Evolutionary conservation across 2,329 filamentous ascomycete genomes (phyloP).

Genomic region (Westerdykella ornata): DNA sequence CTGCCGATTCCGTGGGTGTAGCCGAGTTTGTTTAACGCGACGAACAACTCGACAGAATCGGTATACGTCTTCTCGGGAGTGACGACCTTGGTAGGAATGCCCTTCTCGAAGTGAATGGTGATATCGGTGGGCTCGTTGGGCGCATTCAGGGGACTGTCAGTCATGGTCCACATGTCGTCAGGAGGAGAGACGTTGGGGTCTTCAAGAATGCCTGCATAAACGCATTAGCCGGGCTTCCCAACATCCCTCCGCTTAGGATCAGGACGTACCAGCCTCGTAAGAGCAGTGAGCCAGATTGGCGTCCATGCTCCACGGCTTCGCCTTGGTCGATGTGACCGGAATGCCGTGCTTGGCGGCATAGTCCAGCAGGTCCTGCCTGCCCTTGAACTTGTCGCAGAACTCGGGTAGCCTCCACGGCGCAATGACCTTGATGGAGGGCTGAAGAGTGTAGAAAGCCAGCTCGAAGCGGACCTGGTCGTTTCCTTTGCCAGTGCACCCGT

Average conservation of each 20-base stretch:
- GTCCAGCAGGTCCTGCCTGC: constrained; percentile 65
- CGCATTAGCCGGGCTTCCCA: background rate
- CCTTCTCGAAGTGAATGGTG: constrained; percentile 65
- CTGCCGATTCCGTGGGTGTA: constrained; percentile 67
- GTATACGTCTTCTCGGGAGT: constrained; percentile 55
- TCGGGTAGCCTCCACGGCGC: constrained; percentile 66
- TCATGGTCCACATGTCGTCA: constrained; percentile 74
- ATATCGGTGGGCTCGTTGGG: constrained; percentile 66
- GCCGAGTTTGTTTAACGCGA: constrained; percentile 63
- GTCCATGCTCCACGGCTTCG: constrained; percentile 62
- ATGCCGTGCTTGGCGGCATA: constrained; percentile 62
- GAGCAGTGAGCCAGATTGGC: constrained; percentile 69
- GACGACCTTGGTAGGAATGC: constrained; percentile 63
- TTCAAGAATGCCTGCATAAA: constrained; percentile 52
- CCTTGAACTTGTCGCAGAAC: constrained; percentile 65
- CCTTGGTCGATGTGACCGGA: constrained; percentile 66
- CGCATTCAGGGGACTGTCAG: constrained; percentile 60
- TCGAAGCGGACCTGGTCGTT: constrained; percentile 63
- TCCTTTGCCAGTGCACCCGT: constrained; percentile 49
- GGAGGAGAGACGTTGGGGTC: constrained; percentile 60
- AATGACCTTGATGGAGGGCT: constrained; percentile 63
- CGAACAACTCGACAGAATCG: constrained; percentile 66
- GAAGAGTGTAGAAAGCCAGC: constrained; percentile 54
- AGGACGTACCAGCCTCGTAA: constrained; percentile 62
- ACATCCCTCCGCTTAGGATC: background rate